Conservation (phyloP, 2,329 filamentous ascomycete species). For the Aspergillus terreus region DNA sequence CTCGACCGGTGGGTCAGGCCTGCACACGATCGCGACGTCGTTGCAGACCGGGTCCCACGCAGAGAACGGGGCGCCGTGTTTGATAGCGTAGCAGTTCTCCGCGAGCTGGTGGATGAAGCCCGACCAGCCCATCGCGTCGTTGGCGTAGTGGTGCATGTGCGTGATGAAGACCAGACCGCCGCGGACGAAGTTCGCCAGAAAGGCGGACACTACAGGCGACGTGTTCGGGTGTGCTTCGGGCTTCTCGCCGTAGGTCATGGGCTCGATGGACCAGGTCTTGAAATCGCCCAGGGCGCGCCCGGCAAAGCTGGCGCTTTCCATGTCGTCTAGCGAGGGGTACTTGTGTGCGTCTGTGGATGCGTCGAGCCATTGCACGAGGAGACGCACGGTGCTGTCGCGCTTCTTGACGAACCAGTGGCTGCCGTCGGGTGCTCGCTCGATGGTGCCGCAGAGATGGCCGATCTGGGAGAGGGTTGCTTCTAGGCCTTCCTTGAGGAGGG, state of each 20-base stretch:
- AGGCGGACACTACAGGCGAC: constrained; percentile 34
- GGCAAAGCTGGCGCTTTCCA: constrained; percentile 35
- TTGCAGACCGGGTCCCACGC: constrained; percentile 35
- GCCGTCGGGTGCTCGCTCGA: constrained; percentile 36
- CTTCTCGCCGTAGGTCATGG: constrained; percentile 31
- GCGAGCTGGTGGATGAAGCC: constrained; percentile 38
- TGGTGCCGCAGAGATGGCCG: constrained; percentile 37
- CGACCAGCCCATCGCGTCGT: constrained; percentile 44
- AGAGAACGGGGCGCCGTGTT: constrained; percentile 28
- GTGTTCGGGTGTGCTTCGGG: constrained; percentile 35
- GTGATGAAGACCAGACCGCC: constrained; percentile 43
- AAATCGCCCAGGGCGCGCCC: constrained; percentile 31
- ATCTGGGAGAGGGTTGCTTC: constrained; percentile 36
- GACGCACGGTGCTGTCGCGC: constrained; percentile 30
- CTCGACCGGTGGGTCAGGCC: constrained; percentile 22
- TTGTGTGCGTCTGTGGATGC: constrained; percentile 20
- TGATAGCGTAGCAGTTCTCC: constrained; percentile 41
- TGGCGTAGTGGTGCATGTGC: constrained; percentile 43
- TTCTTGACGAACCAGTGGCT: constrained; percentile 38
- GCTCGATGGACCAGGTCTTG: constrained; percentile 30
- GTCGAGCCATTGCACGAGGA: constrained; percentile 40
- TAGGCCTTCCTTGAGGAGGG: constrained; percentile 33
- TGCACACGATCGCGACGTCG: constrained; percentile 34
- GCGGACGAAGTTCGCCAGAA: constrained; percentile 41
- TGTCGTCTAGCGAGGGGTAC: constrained; percentile 37